Evolutionary conservation across 495 filamentous ascomycete species (phyloP).

Genomic region (Terfezia boudieri): DNA sequence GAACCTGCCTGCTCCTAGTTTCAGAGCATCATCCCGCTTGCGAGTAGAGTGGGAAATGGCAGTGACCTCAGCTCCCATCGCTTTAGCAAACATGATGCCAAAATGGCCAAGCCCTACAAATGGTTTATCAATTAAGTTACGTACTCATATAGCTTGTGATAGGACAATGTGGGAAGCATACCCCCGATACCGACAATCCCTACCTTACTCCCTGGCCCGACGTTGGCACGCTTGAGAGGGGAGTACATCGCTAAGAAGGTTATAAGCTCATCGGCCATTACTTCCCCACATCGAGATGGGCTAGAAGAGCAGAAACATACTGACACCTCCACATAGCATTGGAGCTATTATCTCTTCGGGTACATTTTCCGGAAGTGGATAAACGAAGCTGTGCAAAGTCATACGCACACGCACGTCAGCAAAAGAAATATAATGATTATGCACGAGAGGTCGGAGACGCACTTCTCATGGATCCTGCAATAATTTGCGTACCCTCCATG

Average conservation of each 20-base stretch:
- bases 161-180: background rate
- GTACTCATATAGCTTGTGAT: too few relatives aligned
- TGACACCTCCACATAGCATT: background rate
- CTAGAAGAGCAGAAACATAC: background rate
- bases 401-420: background rate
- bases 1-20: slow-evolving; percentile 53
- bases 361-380: background rate
- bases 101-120: slow-evolving; percentile 47
- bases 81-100: slow-evolving; percentile 43
- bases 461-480: background rate
- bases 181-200: background rate
- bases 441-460: too few relatives aligned
- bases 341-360: background rate
- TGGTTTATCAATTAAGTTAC: background rate
- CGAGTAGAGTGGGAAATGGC: slow-evolving; percentile 43
- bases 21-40: slow-evolving; percentile 45
- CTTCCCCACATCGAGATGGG: too few relatives aligned
- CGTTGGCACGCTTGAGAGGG: too few relatives aligned
- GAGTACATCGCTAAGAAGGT: too few relatives aligned
- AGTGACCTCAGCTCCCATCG: slow-evolving; percentile 46
- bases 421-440: too few relatives aligned
- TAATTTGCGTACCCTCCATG: slow-evolving; percentile 7
- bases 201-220: background rate
- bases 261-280: too few relatives aligned
- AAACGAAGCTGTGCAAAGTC: background rate